Percentiles rank a stretch among this genome's conserved stretches.
phyloP scores from a whole-genome alignment of 106 monocot species.

The Dendrobium catenatum region DNA sequence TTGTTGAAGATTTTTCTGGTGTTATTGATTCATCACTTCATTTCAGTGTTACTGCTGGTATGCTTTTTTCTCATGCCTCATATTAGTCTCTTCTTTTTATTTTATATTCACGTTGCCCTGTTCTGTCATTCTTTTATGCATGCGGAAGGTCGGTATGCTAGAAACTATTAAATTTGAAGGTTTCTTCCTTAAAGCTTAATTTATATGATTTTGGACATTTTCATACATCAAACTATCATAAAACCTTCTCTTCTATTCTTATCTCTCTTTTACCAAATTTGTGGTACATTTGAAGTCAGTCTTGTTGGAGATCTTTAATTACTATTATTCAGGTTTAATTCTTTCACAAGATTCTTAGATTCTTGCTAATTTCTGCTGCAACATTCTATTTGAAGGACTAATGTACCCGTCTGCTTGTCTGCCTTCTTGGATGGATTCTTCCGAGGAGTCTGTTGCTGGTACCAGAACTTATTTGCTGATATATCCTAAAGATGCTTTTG shows the following conservation, averaged over 20 bases:
- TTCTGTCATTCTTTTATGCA: background rate
- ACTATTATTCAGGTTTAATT: background rate
- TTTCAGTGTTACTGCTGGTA: slow-evolving; percentile 56
- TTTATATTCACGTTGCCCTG: background rate
- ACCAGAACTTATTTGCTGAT: slow-evolving; percentile 42
- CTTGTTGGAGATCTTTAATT: slow-evolving; percentile 1
- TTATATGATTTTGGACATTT: background rate
- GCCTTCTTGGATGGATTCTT: slow-evolving; percentile 40
- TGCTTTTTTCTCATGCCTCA: background rate
- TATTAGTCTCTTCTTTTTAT: background rate
- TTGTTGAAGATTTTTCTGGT: slow-evolving; percentile 55
- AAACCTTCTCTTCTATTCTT: background rate
- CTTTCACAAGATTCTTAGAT: background rate
- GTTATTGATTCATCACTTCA: slow-evolving; percentile 60
- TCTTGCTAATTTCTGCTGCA: background rate
- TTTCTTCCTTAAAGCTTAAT: background rate
- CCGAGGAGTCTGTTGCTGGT: slow-evolving; percentile 51
- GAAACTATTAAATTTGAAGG: background rate
- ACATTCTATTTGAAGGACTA: slow-evolving; percentile 39
- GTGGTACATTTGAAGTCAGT: background rate
- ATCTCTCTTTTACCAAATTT: background rate
- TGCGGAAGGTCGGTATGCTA: background rate
- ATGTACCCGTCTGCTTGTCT: slow-evolving; percentile 58
- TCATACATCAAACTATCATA: too few species aligned
- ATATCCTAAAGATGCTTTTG: slow-evolving; percentile 75